Evolutionary conservation across 1,284 basidiomycete genomes (phyloP), one percentile per base, ranked within the genome.

Genomic region (Cryptococcus sp.): DNA sequence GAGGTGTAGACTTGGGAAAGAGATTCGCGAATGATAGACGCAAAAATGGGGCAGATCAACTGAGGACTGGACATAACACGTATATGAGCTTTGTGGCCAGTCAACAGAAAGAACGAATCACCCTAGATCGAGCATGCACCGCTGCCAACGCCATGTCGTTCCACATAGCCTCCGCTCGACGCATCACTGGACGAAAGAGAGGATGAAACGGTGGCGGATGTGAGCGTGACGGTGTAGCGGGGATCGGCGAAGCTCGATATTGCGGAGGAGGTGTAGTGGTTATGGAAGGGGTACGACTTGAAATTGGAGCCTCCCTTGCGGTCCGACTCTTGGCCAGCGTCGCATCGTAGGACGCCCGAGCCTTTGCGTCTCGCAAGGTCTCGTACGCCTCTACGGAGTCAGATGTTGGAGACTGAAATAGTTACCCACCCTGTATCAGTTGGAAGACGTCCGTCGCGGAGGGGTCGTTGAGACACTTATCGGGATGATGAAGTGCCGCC

Each of bases 341-440:
- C 8, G 38, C 45, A 43, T 67, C 59, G 50, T 67, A 67, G 2
- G 47, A 50, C 26, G 26, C 34, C 25, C 58, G 51, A 7, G 22
- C 46, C 15, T 47, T 25, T 1, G 63, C 37, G 45, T 72, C 66
- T 8, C 52, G 59, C n/a, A 74, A 57, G 0, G 63, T 62, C 52
- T 72, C 70, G 44, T 72, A 74, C 10, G 71, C 69, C 50, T 70
- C 71, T 67, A 25, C 8, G 23, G 6, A 38, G 40, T 47, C 26
- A 38, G 48, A n/a, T 25, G n/a, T 49, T 25, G 23, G 43, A 29
- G n/a, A n/a, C 10, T 38, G 20, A 15, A 19, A 23, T 23, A 54
- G 26, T n/a, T 16, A 53, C 66, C 50, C 41, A 65, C 66, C 57
- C 25, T 63, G 62, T 17, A 67, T 25, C 25, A 48, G 26, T 44